Conservation (phyloP, 202 grass and related monocot species). For the Dendrocalamus latiflorus region DNA sequence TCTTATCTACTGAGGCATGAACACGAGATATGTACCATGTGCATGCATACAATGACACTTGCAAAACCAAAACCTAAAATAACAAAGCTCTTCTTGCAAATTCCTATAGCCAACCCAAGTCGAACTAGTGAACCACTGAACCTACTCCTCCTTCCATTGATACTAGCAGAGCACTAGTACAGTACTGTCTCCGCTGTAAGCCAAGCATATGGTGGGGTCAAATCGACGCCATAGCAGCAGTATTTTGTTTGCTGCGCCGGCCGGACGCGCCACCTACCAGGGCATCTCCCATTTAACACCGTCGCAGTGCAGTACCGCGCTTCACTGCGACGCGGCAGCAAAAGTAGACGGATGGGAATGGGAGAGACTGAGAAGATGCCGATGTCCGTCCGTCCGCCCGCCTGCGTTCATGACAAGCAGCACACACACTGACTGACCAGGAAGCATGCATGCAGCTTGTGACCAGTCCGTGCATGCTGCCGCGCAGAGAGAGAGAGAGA, state of each 20-base stretch:
- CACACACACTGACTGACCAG: neutral
- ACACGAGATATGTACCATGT: neutral
- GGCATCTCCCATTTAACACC: constrained; percentile 24
- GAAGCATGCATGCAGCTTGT: constrained; percentile 11
- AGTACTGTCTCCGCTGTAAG: neutral
- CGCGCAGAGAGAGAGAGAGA: no score
- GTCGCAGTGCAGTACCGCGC: neutral
- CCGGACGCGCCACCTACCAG: neutral
- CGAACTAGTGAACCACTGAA: no score
- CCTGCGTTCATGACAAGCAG: constrained; percentile 21
- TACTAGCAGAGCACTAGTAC: neutral
- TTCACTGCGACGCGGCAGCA: neutral
- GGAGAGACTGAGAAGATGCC: neutral
- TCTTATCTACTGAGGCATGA: neutral
- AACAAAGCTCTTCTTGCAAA: neutral
- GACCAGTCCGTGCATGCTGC: neutral
- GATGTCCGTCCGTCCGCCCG: neutral
- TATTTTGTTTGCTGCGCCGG: neutral
- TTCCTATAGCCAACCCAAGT: neutral
- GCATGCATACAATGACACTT: neutral
- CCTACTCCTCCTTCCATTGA: neutral
- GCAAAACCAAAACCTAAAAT: neutral
- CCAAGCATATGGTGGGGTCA: neutral
- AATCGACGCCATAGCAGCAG: neutral
- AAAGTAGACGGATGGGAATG: neutral